Base-by-base conservation (phyloP, 768 basidiomycete species). In the Amanita thiersii region DNA sequence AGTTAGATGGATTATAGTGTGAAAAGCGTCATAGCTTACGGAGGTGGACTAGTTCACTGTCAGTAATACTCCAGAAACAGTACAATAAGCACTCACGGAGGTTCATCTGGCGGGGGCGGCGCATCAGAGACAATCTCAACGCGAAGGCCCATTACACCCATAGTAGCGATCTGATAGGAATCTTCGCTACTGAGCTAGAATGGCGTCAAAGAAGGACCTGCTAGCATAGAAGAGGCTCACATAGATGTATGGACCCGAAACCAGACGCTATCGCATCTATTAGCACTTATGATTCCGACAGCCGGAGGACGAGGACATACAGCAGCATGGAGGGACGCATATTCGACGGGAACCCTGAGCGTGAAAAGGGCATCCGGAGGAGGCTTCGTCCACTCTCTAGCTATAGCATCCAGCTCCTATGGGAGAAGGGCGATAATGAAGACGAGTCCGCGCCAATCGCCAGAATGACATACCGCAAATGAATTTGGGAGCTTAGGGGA, bases 111-210 rank as follows among this genome's bases (percentile, higher is more conserved):
- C 10, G 86, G 88, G 3, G 88, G 88, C 5, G 88, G 86, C 4
- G 74, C 82, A 61, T 91, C 88, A 38, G 79, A 79, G 37, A 88
- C 82, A 43, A 91, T 87, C 60, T 91, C 88, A 37, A 91, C 86
- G 29, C 86, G 74, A 45, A 87, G 70, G 40, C 85, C 86, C 56
- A 84, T 81, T 8, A 86, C 78, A 41, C 83, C 81, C 72, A 82
- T 79, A 43, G 76, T 75, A n/a, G 88, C 86, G 47, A 91, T 89
- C 65, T 89, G 85, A 57, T 79, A 91, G 5, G 88, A 89, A 52
- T 89, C 88, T 56, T 91, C 86, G 39, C 81, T 74, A 10, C 83
- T 86, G 44, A 90, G 66, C 86, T 89, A 49, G 14, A 42, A 12
- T 47, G 34, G 9, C 2, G 40, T 58, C 30, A 48, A 48, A 15